phyloP scores from a whole-genome alignment of 2,329 filamentous ascomycete species.

The Hypoxylon sp. region DNA sequence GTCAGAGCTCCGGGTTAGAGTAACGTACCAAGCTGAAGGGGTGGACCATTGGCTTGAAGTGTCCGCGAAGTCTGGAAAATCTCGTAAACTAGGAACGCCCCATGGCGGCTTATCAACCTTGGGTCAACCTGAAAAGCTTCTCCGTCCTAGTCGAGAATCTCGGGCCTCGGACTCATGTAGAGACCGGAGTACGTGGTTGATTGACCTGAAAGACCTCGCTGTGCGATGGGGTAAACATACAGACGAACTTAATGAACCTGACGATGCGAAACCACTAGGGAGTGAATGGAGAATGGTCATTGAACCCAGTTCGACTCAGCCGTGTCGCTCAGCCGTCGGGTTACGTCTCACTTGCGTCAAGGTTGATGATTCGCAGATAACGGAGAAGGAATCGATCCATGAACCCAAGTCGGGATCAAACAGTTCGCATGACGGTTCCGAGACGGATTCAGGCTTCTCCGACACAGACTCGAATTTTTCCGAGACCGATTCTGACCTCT shows the following conservation, averaged over 20 bases:
- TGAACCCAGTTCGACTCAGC: background rate
- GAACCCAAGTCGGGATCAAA: background rate
- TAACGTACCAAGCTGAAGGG: background rate
- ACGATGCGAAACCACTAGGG: background rate
- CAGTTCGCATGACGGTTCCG: background rate
- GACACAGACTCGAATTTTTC: background rate
- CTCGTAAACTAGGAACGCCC: background rate
- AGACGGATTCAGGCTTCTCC: background rate
- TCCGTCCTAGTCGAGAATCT: background rate
- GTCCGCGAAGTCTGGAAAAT: background rate
- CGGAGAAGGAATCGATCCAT: background rate
- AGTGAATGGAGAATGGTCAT: background rate
- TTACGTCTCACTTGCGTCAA: background rate
- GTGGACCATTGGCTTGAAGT: background rate
- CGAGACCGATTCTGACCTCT: background rate
- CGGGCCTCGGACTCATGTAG: background rate
- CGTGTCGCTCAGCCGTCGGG: background rate
- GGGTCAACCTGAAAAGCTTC: background rate
- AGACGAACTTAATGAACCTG: background rate
- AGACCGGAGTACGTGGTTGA: background rate
- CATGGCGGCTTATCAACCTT: background rate
- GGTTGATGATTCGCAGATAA: background rate
- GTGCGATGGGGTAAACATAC: background rate
- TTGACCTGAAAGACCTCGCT: background rate
- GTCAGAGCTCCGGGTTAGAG: background rate